Conservation (phyloP, 2,329 filamentous ascomycete genomes). For the Sphaerulina vaccinii region DNA sequence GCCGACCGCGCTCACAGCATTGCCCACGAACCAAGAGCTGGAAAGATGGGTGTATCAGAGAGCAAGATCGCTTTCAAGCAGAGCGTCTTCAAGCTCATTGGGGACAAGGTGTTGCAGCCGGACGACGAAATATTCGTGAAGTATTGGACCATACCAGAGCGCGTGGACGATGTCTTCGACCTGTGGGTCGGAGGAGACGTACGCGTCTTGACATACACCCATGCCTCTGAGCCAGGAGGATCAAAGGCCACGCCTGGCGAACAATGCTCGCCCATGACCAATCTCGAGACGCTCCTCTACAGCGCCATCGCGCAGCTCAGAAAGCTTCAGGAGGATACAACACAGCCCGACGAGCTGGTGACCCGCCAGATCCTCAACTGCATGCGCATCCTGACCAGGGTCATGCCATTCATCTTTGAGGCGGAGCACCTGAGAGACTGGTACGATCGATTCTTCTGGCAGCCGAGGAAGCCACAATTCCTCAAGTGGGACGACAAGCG, state of each 20-base stretch:
- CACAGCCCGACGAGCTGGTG: constrained; percentile 57
- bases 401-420: constrained; percentile 91
- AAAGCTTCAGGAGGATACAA: constrained; percentile 23
- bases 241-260: constrained; percentile 6
- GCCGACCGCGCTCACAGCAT: background rate
- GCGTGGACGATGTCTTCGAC: constrained; percentile 93
- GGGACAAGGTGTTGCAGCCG: constrained; percentile 80
- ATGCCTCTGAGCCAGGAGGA: constrained; percentile 33
- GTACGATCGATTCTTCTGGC: constrained; percentile 96
- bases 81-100: constrained; percentile 94
- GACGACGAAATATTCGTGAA: constrained; percentile 92
- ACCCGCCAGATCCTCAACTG: constrained; percentile 93
- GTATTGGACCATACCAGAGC: constrained; percentile 87
- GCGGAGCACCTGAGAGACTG: constrained; percentile 76
- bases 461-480: constrained; percentile 28
- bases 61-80: constrained; percentile 99
- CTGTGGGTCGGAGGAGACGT: constrained; percentile 73
- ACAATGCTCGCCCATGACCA: constrained; percentile 32
- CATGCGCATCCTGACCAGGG: constrained; percentile 81
- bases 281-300: constrained; percentile 37
- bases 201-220: constrained; percentile 32
- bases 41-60: constrained; percentile 88
- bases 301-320: constrained; percentile 30
- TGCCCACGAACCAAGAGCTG: background rate
- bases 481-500: constrained; percentile 30